These are phyloP conservation scores for Pyrenula aspistea DNA, from an alignment of 495 filamentous ascomycete species.

Conservation along the genomic window DNA sequence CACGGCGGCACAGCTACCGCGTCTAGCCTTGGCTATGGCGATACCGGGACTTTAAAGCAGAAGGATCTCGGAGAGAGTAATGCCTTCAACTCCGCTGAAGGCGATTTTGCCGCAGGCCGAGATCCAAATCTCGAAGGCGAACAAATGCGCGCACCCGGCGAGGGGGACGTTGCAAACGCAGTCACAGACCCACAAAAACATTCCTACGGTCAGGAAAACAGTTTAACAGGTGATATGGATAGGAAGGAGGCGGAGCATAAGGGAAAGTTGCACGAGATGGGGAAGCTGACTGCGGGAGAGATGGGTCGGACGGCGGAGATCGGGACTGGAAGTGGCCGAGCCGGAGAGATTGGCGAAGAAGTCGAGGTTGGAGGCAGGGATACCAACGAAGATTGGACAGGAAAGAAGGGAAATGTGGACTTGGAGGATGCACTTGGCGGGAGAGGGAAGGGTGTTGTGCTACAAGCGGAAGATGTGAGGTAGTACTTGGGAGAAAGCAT, in stretches of 20 bases:
- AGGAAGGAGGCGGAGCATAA: slow-evolving; percentile 34
- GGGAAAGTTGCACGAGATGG: slow-evolving; percentile 20
- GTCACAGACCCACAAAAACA: slow-evolving; percentile 29
- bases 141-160: slow-evolving; percentile 39
- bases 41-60: slow-evolving; percentile 8
- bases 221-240: slow-evolving; percentile 28
- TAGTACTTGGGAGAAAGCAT: neutral
- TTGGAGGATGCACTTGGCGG: neutral
- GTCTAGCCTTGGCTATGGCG: slow-evolving; percentile 24
- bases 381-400: neutral
- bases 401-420: neutral
- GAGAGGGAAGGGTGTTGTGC: neutral
- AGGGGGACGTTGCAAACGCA: slow-evolving; percentile 40
- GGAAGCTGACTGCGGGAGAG: slow-evolving; percentile 7
- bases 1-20: slow-evolving; percentile 25
- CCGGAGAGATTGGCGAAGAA: neutral
- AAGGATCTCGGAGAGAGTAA: slow-evolving; percentile 8
- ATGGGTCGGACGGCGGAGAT: neutral
- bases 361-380: neutral
- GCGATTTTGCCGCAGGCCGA: slow-evolving; percentile 10
- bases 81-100: slow-evolving; percentile 13
- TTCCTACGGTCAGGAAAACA: slow-evolving; percentile 23
- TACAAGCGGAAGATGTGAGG: neutral
- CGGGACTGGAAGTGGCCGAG: neutral
- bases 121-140: slow-evolving; percentile 29